Evolutionary conservation across 78 protist genomes (phyloP), one percentile per base, ranked within the genome.

Genomic region (Tieghemostelium lacteum): DNA sequence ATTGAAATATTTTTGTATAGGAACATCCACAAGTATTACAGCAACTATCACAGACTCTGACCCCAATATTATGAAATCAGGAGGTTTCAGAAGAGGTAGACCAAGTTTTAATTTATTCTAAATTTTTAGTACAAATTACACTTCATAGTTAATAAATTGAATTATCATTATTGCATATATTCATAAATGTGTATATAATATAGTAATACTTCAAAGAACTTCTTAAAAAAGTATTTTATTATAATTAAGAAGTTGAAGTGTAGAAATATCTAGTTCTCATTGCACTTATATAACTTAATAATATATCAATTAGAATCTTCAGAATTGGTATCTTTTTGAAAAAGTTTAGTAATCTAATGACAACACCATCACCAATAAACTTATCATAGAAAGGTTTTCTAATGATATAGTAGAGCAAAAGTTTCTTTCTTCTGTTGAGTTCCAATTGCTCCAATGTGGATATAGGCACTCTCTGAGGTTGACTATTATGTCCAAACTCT

Each of bases 191-290:
- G n/a, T n/a, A n/a, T n/a, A n/a, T n/a, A n/a, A n/a, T n/a, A n/a
- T n/a, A n/a, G n/a, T n/a, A n/a, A n/a, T n/a, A n/a, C n/a, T n/a
- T n/a, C n/a, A n/a, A n/a, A n/a, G n/a, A n/a, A n/a, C n/a, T n/a
- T n/a, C n/a, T n/a, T n/a, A n/a, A n/a, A n/a, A n/a, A n/a, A n/a
- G n/a, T n/a, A n/a, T n/a, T n/a, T n/a, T n/a, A n/a, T n/a, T n/a
- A n/a, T n/a, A n/a, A n/a, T 83, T 83, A 83, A 31, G 91, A 83
- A 45, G 91, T 78, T 34, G 91, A 66, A 8, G 91, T 83, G 45
- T 83, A 83, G 50, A 83, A 83, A 33, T 83, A 83, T 83, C 91
- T 83, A 17, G 91, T 83, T 69, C 78, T 83, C 16, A 34, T 69
- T 14, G 39, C 91, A 42, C 37, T 66, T 29, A 83, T 50, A 58